A percentile compares a stretch with the other conserved stretches of the same genome.
Evolutionary conservation across 805 yeast species (phyloP).

Genomic region (Blastobotrys terrestris): DNA sequence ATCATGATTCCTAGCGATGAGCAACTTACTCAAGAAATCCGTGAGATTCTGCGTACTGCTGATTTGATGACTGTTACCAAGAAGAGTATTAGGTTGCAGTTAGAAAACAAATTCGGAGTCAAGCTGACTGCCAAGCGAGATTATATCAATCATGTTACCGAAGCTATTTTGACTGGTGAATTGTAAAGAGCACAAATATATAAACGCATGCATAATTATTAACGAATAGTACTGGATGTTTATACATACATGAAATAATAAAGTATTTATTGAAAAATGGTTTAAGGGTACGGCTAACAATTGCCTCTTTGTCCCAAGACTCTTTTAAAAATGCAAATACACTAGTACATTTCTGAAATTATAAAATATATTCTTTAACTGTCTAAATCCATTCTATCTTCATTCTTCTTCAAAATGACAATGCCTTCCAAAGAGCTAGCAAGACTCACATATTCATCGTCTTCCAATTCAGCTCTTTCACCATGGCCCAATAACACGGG

Average conservation of each 20-base stretch:
- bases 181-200: conserved; percentile 17
- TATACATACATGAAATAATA: background rate
- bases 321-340: too few species aligned
- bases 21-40: conserved; percentile 31
- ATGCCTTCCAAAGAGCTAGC: conserved; percentile 85
- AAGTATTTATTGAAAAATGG: too few species aligned
- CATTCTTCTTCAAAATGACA: conserved; percentile 86
- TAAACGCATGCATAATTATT: background rate
- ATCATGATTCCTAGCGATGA: conserved; percentile 30
- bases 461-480: conserved; percentile 95
- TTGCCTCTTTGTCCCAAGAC: too few species aligned
- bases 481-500: conserved; percentile 92
- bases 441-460: conserved; percentile 82
- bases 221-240: background rate
- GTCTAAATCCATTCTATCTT: conserved; percentile 42
- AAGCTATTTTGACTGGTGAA: conserved; percentile 36
- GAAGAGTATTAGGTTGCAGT: conserved; percentile 31
- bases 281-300: too few species aligned
- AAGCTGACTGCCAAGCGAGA: conserved; percentile 30
- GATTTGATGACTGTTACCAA: conserved; percentile 36
- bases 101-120: conserved; percentile 32
- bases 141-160: conserved; percentile 35
- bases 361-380: conserved; percentile 2
- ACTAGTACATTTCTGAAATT: background rate
- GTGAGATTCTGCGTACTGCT: conserved; percentile 33